Evolutionary conservation across 805 yeast genomes (phyloP), one percentile per base, ranked within the genome.

Genomic region (Kluyveromyces dobzhanskii): DNA sequence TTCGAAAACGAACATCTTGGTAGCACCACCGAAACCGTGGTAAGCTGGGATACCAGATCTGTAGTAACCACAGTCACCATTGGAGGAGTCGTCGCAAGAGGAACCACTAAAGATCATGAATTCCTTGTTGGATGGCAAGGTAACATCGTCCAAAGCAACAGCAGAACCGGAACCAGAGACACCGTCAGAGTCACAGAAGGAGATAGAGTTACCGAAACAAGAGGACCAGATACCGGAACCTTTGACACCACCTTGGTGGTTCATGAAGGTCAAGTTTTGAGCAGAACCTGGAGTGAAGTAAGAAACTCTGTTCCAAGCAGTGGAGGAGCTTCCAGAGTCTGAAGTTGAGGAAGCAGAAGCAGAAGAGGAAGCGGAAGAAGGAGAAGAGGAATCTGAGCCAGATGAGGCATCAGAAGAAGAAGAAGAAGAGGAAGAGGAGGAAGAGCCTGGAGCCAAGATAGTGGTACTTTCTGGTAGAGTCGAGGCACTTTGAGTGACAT

Each of bases 171-270:
- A 80, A 49, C 80, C 83, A 39, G 78, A 74, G 26, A 73, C 66
- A 66, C 90, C 94, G 60, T 88, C 86, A 7, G 84, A 51, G 55
- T 77, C 85, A 53, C 82, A 76, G 66, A 74, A 92, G 4, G 96
- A 85, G 44, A 92, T 70, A 25, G 97, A 88, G 78, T 83, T 83
- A 66, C 98, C 98, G 65, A 85, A 87, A 57, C 81, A 69, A 25
- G 78, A 54, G 26, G 88, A 83, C 85, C 90, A 90, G 27, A 74
- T 75, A 67, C 98, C 98, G 11, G 95, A 85, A 38, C 85, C 87
- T 19, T 69, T 61, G 31, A 79, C 68, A 50, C 94, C 95, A 65
- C 98, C 98, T 56, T 69, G 67, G 64, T 83, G 75, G 80, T 90
- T 90, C 67, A 88, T 68, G 76, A 92, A 88, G 30, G 78, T 78